Conservation (phyloP, 2,329 filamentous ascomycete species). For the Teratosphaeria viscida region DNA sequence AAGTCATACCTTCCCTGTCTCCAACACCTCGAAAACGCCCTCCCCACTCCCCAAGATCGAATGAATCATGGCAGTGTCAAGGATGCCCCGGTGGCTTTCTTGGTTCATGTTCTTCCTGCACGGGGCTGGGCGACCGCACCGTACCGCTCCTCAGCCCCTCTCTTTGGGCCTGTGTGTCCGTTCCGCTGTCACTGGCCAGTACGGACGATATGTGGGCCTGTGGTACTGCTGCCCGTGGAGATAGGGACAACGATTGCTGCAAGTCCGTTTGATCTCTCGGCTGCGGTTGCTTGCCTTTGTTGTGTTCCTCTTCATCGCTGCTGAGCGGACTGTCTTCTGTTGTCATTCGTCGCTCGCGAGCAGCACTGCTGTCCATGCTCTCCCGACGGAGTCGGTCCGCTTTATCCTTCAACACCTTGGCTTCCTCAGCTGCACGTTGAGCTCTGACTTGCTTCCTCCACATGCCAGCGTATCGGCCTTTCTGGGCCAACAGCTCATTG, state of each 20-base stretch:
- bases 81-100: conserved; percentile 17
- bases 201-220: conserved; percentile 16
- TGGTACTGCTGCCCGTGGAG: conserved; percentile 14
- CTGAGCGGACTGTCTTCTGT: conserved; percentile 28
- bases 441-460: conserved; percentile 44
- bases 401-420: conserved; percentile 39
- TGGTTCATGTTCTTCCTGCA: conserved; percentile 16
- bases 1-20: neutral
- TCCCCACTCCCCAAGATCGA: neutral
- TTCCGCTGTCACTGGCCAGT: conserved; percentile 14
- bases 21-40: neutral
- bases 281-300: conserved; percentile 1
- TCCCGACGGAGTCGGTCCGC: conserved; percentile 39
- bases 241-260: conserved; percentile 16
- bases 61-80: conserved; percentile 2
- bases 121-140: conserved; percentile 19
- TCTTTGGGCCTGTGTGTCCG: conserved; percentile 13
- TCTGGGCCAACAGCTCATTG: conserved; percentile 38
- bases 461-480: conserved; percentile 39
- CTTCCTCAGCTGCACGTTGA: conserved; percentile 40
- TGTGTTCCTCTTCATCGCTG: conserved; percentile 27
- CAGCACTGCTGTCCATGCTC: conserved; percentile 33
- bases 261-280: conserved; percentile 11
- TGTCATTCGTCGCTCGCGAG: conserved; percentile 9
- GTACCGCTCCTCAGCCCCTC: conserved; percentile 20